Evolutionary conservation across 352 stramenopile species (phyloP).

Genomic region (Elongisporangium prolatum): DNA sequence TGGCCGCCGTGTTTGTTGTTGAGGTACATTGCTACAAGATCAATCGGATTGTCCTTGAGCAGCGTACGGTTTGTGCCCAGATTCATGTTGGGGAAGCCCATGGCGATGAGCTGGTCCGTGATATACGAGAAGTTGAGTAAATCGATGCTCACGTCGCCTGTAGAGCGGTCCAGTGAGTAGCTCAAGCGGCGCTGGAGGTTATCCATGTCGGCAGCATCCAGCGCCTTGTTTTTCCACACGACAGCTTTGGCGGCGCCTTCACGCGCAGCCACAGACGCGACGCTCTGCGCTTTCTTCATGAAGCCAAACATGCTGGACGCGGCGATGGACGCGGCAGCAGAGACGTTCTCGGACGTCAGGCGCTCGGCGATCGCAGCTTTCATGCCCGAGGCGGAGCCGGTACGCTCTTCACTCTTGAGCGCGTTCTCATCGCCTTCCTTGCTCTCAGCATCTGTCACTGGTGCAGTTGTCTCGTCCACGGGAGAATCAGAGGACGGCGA

Average conservation of each 20-base stretch:
- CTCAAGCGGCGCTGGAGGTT: constrained; percentile 74
- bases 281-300: constrained; percentile 82
- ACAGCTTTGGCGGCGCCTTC: constrained; percentile 74
- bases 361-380: constrained; percentile 54
- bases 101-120: constrained; percentile 83
- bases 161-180: constrained; percentile 74
- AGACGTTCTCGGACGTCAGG: constrained; percentile 70
- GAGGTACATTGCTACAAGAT: constrained; percentile 93
- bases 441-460: constrained; percentile 12
- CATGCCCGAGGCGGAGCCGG: constrained; percentile 24
- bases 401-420: constrained; percentile 30
- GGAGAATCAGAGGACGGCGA: background rate
- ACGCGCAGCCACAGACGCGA: constrained; percentile 58
- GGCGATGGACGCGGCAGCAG: constrained; percentile 51
- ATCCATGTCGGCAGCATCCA: constrained; percentile 85
- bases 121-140: constrained; percentile 92
- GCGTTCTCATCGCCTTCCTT: constrained; percentile 6
- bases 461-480: constrained; percentile 5
- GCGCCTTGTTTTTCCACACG: constrained; percentile 62
- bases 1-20: constrained; percentile 90
- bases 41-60: constrained; percentile 86
- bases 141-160: constrained; percentile 77
- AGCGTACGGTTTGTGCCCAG: constrained; percentile 65
- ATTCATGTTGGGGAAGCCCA: constrained; percentile 90
- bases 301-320: constrained; percentile 76